phyloP scores from a whole-genome alignment of 768 basidiomycete species.

The Serpula lacrymans region DNA sequence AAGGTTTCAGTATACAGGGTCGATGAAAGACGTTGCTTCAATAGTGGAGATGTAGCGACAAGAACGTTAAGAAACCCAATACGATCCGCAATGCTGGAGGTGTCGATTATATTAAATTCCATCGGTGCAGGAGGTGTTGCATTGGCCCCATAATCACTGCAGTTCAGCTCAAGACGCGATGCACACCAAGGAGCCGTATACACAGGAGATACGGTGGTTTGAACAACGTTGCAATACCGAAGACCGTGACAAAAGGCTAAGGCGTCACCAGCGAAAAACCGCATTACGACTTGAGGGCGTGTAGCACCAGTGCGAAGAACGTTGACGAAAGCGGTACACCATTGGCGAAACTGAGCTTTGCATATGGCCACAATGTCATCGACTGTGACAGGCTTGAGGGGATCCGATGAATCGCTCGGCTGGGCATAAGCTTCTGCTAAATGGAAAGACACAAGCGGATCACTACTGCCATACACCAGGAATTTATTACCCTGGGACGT shows the following conservation, averaged over 20 bases:
- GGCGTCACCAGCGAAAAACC: slow-evolving; percentile 13
- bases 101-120: slow-evolving; percentile 19
- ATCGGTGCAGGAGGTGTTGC: slow-evolving; percentile 7
- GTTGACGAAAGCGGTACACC: slow-evolving; percentile 20
- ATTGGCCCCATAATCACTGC: slow-evolving; percentile 4
- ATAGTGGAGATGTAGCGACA: slow-evolving; percentile 11
- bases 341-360: slow-evolving; percentile 20
- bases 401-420: slow-evolving; percentile 6
- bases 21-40: slow-evolving; percentile 2
- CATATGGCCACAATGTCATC: slow-evolving; percentile 7
- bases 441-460: slow-evolving; percentile 41
- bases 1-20: slow-evolving; percentile 17
- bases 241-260: slow-evolving; percentile 10
- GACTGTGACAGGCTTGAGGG: too few species aligned
- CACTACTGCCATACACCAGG: slow-evolving; percentile 41
- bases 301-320: slow-evolving; percentile 12
- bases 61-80: slow-evolving; percentile 18
- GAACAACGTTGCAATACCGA: not conserved
- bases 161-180: slow-evolving; percentile 6
- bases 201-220: not conserved
- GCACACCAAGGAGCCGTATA: slow-evolving; percentile 7
- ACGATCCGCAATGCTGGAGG: slow-evolving; percentile 18
- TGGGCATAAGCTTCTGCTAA: slow-evolving; percentile 29
- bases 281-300: slow-evolving; percentile 6
- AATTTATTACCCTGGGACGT: slow-evolving; percentile 36